Evolutionary conservation across 2,329 filamentous ascomycete species (phyloP).

Genomic region (Amesomyces nigricolor): DNA sequence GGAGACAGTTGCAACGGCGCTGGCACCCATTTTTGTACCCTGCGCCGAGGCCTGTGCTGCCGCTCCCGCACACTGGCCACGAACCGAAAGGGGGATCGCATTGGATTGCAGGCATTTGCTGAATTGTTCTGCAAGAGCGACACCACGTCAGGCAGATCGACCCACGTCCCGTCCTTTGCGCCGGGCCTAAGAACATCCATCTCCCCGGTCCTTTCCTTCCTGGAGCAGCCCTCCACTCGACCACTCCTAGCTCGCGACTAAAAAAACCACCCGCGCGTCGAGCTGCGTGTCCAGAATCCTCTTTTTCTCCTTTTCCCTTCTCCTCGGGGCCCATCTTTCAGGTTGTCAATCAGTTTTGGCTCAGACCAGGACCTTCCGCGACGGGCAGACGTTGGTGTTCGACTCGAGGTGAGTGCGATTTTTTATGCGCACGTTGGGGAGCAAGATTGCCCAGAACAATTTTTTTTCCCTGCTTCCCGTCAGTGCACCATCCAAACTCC

Average conservation of each 20-base stretch:
- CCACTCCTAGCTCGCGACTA: slow-evolving; percentile 18
- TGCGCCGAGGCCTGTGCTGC: slow-evolving; percentile 6
- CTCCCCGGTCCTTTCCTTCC: slow-evolving; percentile 27
- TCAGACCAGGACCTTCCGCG: slow-evolving; percentile 6
- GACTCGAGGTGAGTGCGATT: slow-evolving; percentile 15
- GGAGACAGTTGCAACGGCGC: not conserved
- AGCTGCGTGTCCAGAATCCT: slow-evolving; percentile 18
- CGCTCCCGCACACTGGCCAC: slow-evolving; percentile 15
- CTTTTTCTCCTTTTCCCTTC: slow-evolving; percentile 8
- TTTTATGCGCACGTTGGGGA: slow-evolving; percentile 13
- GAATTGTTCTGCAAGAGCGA: slow-evolving; percentile 4
- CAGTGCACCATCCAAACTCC: slow-evolving; percentile 20
- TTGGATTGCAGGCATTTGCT: slow-evolving; percentile 5
- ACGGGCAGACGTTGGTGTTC: slow-evolving; percentile 1
- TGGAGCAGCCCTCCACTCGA: slow-evolving; percentile 25
- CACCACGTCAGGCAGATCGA: slow-evolving; percentile 26
- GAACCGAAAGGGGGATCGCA: slow-evolving; percentile 17
- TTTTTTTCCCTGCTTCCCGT: slow-evolving; percentile 10
- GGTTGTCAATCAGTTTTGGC: slow-evolving; percentile 17
- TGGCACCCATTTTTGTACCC: slow-evolving; percentile 2
- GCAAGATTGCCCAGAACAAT: not conserved
- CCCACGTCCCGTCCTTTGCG: slow-evolving; percentile 26
- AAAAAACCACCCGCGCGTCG: slow-evolving; percentile 22
- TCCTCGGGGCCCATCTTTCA: slow-evolving; percentile 13
- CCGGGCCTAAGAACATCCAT: slow-evolving; percentile 26